A percentile compares a stretch with the other conserved stretches of the same genome.
These are phyloP conservation scores for Saccharomyces hybrid DNA, from an alignment of 1,139 yeast species.

Conservation along the genomic window DNA sequence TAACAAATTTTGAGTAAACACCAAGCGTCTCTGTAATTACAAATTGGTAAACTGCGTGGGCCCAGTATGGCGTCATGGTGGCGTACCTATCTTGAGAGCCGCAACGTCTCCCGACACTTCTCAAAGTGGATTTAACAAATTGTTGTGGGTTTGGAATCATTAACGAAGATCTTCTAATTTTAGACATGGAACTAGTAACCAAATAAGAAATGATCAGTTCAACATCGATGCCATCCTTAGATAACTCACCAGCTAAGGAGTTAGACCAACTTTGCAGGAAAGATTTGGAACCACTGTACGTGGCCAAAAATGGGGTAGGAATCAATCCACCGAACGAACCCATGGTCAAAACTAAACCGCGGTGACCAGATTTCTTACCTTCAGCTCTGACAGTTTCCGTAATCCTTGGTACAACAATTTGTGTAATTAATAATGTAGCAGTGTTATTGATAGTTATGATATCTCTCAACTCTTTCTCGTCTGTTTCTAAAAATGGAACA, in stretches of 20 bases:
- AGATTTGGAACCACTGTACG: slow-evolving; percentile 94
- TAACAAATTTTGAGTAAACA: slow-evolving; percentile 65
- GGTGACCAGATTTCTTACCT: slow-evolving; percentile 30
- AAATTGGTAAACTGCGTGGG: slow-evolving; percentile 92
- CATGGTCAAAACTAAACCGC: slow-evolving; percentile 84
- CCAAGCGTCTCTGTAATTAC: slow-evolving; percentile 73
- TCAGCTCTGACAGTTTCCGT: slow-evolving; percentile 41
- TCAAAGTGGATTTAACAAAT: slow-evolving; percentile 67
- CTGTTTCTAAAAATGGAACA: slow-evolving; percentile 81
- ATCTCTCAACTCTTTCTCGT: slow-evolving; percentile 59
- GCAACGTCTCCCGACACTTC: slow-evolving; percentile 67
- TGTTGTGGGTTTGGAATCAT: slow-evolving; percentile 74
- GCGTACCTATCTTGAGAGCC: slow-evolving; percentile 92
- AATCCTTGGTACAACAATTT: slow-evolving; percentile 65
- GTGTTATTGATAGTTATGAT: slow-evolving; percentile 81
- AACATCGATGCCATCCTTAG: slow-evolving; percentile 65
- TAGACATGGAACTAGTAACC: slow-evolving; percentile 94
- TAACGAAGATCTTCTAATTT: slow-evolving; percentile 67
- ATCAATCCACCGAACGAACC: slow-evolving; percentile 94
- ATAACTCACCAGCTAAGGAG: slow-evolving; percentile 83
- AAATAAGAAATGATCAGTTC: slow-evolving; percentile 82
- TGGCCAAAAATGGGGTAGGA: slow-evolving; percentile 88
- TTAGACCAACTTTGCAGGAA: slow-evolving; percentile 89
- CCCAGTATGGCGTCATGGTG: slow-evolving; percentile 86
- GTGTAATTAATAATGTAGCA: slow-evolving; percentile 80